Percentiles rank a stretch among this genome's conserved stretches.
Conservation (phyloP, 768 basidiomycete species). For the Sutorius australiensis region DNA sequence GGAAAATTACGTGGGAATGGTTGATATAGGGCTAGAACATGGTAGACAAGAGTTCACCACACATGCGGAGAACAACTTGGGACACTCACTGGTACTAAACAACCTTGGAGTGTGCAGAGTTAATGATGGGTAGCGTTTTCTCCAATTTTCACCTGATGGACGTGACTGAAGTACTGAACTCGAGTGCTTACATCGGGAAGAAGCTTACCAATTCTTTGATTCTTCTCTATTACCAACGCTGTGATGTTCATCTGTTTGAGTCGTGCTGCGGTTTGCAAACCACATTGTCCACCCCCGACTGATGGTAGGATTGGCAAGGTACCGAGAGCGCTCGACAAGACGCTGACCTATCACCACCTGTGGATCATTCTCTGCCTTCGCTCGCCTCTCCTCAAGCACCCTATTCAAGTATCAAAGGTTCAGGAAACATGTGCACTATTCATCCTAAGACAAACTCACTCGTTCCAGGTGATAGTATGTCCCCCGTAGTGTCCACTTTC, state of each 20-base stretch:
- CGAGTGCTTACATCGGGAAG: not conserved
- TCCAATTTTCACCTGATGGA: slow-evolving; percentile 4
- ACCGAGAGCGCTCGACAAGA: not conserved
- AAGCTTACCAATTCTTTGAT: slow-evolving; percentile 1
- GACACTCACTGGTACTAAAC: not conserved
- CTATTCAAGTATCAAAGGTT: not conserved
- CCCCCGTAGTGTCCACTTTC: slow-evolving; percentile 3
- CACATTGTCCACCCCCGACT: slow-evolving; percentile 3
- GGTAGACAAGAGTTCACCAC: not conserved
- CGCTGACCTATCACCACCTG: slow-evolving; percentile 5
- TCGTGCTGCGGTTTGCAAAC: slow-evolving; percentile 1
- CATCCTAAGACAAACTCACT: not conserved
- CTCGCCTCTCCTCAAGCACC: not conserved
- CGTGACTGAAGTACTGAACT: not conserved
- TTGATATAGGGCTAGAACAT: not conserved
- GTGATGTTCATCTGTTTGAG: slow-evolving; percentile 1
- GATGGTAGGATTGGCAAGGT: not conserved
- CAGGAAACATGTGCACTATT: not conserved
- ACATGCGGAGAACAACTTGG: not conserved
- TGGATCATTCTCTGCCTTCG: slow-evolving; percentile 3
- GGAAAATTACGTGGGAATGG: slow-evolving; percentile 5
- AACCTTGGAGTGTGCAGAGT: not conserved
- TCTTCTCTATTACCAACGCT: slow-evolving; percentile 2
- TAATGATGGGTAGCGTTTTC: slow-evolving; percentile 6
- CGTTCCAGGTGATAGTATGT: slow-evolving; percentile 3